Base-by-base conservation (phyloP, 2,329 filamentous ascomycete species). In the Laburnicola sp. region DNA sequence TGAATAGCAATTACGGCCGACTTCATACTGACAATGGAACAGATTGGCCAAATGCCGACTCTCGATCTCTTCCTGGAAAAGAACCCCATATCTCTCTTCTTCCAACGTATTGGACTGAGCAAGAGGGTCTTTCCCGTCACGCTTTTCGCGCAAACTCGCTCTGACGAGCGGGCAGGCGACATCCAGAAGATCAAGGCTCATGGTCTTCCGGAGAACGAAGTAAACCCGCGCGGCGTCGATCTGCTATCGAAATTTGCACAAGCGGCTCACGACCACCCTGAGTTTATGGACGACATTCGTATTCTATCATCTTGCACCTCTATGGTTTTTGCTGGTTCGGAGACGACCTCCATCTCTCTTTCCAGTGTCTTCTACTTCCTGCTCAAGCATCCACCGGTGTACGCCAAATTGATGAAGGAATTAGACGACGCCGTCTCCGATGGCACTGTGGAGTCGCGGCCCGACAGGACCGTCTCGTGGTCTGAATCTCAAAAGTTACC, bases 291-390 rank as follows among this genome's bases (percentile, higher is more conserved):
- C 23, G 84, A 89, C 62, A 79, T 78, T 3, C 78, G 87, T 6
- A 86, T 90, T 8, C 82, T 87, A 57, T 86, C 86, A 5, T 86
- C 88, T 74, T 86, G 85, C 43, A 82, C 86, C n/a, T 84, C 79
- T 51, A 89, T 89, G 86, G 75, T 79, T 55, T 82, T 88, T 59
- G 89, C 89, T 0, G 88, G 89, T 3, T 87, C 83, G 2, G 89
- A 94, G 71, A 93, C 89, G 0, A 93, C 89, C 0, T 88, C 87
- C 34, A 92, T 92, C 64, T 84, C 82, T 5, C 78, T 92, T 0
- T 82, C 82, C 4, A 80, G 85, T 5, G 81, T 91, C 0, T 89
- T 93, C 63, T 92, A 92, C 72, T 86, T 85, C 69, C 74, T 92
- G 3, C 77, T 91, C 31, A 86, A 85, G 63, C 82, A 85, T 60